A percentile compares a stretch with the other conserved stretches of the same genome.
Conservation (phyloP, 164 flowering plant genomes). For the Akebia trifoliata region DNA sequence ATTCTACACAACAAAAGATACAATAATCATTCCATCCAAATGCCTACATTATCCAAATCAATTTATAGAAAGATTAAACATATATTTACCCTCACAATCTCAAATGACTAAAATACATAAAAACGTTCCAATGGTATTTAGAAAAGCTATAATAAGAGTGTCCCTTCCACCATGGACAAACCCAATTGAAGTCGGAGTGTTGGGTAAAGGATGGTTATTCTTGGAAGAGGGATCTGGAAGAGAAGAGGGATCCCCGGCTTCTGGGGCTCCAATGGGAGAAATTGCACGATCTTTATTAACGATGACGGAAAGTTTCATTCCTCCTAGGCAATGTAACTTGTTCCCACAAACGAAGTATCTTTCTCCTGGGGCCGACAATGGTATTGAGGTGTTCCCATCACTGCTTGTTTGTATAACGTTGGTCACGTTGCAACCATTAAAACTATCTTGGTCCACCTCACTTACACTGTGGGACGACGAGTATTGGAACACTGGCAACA, state of each 20-base stretch:
- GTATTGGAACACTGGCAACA: conserved; percentile 59
- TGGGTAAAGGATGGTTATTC: conserved; percentile 25
- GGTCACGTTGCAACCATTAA: conserved; percentile 28
- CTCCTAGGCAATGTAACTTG: conserved; percentile 36
- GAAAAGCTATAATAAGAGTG: conserved; percentile 10
- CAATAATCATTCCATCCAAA: no score
- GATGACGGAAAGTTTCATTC: conserved; percentile 47
- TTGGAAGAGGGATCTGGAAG: conserved; percentile 30
- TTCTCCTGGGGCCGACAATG: conserved; percentile 33
- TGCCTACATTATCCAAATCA: no score
- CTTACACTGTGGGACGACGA: conserved; percentile 46
- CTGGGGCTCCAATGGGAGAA: conserved; percentile 37
- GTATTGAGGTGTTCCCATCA: conserved; percentile 33
- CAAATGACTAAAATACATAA: neutral
- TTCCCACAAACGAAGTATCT: conserved; percentile 56
- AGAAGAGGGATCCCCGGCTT: conserved; percentile 9
- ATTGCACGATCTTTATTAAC: conserved; percentile 19
- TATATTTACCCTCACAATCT: no score
- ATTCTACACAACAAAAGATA: no score
- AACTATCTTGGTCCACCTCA: conserved; percentile 30
- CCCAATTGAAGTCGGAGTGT: conserved; percentile 25
- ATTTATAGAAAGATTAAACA: no score
- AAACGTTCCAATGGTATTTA: conserved; percentile 17
- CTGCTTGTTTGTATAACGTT: conserved; percentile 20
- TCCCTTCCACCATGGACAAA: conserved; percentile 7